phyloP scores from a whole-genome alignment of 108 stramenopile species.

The Epithemia pelagica region DNA sequence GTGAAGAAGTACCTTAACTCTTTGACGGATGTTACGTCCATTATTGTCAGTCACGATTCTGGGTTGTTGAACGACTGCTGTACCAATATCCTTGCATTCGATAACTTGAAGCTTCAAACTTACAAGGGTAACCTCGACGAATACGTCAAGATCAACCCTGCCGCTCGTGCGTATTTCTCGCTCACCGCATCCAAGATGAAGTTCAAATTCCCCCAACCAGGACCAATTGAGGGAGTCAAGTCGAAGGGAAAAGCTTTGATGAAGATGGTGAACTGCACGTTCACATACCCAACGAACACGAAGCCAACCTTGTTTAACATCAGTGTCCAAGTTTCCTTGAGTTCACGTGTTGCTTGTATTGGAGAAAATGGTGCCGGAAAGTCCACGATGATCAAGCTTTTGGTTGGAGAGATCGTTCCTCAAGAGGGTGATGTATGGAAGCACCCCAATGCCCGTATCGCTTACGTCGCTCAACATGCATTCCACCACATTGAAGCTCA shows the following conservation, averaged over 20 bases:
- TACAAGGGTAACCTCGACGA: constrained; percentile 99
- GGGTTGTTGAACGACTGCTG: constrained; percentile 98
- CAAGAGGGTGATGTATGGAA: constrained; percentile 94
- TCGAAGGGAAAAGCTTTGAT: constrained; percentile 98
- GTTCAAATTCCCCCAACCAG: constrained; percentile 97
- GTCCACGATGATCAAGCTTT: constrained; percentile 99
- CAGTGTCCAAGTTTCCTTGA: constrained; percentile 93
- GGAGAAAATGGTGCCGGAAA: constrained; percentile 99
- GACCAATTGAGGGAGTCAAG: constrained; percentile 97
- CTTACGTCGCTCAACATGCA: constrained; percentile 99
- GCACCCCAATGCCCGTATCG: constrained; percentile 99
- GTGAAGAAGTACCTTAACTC: constrained; percentile 98
- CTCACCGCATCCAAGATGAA: constrained; percentile 89
- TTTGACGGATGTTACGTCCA: constrained; percentile 90
- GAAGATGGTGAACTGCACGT: constrained; percentile 96
- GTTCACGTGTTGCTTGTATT: constrained; percentile 98
- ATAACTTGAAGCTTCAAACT: constrained; percentile 93
- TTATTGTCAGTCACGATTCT: constrained; percentile 99
- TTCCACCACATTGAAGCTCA: constrained; percentile 99
- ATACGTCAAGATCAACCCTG: constrained; percentile 94
- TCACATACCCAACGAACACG: constrained; percentile 95
- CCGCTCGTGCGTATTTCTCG: constrained; percentile 95
- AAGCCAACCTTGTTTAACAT: constrained; percentile 94
- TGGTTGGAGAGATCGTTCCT: constrained; percentile 96
- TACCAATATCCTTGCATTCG: constrained; percentile 95